phyloP scores from a whole-genome alignment of 169 alveolate species.

The Plasmodium ovale region DNA sequence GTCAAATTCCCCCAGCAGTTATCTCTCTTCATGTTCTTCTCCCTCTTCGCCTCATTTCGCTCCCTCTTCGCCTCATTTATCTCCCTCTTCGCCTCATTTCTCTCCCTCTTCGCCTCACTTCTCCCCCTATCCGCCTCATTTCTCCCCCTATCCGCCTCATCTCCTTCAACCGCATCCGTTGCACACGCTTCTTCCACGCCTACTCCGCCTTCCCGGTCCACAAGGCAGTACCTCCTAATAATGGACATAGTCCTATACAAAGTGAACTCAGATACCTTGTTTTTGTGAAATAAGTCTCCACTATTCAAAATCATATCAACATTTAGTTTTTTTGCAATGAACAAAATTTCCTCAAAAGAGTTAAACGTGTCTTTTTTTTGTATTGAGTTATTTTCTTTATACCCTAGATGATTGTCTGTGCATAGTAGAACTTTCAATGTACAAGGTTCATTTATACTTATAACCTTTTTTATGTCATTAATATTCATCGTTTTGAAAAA shows the following conservation, averaged over 20 bases:
- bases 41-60: too few relatives aligned
- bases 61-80: too few relatives aligned
- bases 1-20: too few relatives aligned
- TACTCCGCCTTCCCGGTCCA: background rate
- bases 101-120: too few relatives aligned
- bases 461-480: background rate
- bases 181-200: background rate
- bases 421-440: slow-evolving; percentile 92
- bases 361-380: slow-evolving; percentile 93
- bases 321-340: slow-evolving; percentile 88
- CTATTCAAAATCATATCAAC: slow-evolving; percentile 94
- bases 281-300: slow-evolving; percentile 97
- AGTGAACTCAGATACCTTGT: slow-evolving; percentile 89
- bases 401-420: slow-evolving; percentile 97
- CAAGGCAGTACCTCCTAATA: slow-evolving; percentile 57
- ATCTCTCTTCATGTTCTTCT: too few relatives aligned
- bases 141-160: background rate
- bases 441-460: slow-evolving; percentile 62
- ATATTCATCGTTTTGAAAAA: background rate
- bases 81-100: too few relatives aligned
- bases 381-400: slow-evolving; percentile 91
- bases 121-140: background rate
- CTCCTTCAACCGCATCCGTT: too few relatives aligned
- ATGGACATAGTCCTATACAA: slow-evolving; percentile 47
- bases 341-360: slow-evolving; percentile 95